These are phyloP conservation scores for Arabis alpina DNA, from an alignment of 345 rosid genomes.

Conservation along the genomic window DNA sequence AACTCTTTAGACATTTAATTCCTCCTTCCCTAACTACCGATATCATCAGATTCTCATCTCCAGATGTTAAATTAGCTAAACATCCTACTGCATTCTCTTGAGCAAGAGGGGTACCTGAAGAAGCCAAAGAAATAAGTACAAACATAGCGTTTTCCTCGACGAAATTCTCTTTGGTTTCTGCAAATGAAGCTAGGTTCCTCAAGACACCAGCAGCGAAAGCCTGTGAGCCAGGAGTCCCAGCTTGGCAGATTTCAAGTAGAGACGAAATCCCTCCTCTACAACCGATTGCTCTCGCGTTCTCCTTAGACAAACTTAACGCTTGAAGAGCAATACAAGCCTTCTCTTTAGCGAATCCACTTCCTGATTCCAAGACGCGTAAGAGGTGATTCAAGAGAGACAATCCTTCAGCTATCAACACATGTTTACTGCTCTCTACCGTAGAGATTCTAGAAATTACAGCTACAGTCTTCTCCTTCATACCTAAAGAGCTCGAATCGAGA, in stretches of 20 bases:
- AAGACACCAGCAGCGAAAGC: slow-evolving; percentile 86
- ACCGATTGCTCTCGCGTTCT: slow-evolving; percentile 82
- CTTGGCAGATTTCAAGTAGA: slow-evolving; percentile 75
- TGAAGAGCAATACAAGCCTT: slow-evolving; percentile 85
- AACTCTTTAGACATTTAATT: slow-evolving; percentile 68
- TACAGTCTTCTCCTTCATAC: slow-evolving; percentile 75
- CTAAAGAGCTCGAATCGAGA: slow-evolving; percentile 62
- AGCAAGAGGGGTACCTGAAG: slow-evolving; percentile 75
- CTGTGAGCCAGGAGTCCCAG: slow-evolving; percentile 83
- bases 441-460: slow-evolving; percentile 76
- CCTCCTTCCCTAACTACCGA: slow-evolving; percentile 68
- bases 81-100: slow-evolving; percentile 84
- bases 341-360: slow-evolving; percentile 83
- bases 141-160: slow-evolving; percentile 67
- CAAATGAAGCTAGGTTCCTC: slow-evolving; percentile 63
- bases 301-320: slow-evolving; percentile 69
- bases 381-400: slow-evolving; percentile 70
- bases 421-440: slow-evolving; percentile 77
- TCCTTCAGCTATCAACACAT: slow-evolving; percentile 76
- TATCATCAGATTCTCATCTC: slow-evolving; percentile 65
- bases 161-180: slow-evolving; percentile 71
- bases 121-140: slow-evolving; percentile 62
- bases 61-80: slow-evolving; percentile 63
- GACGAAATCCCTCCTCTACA: slow-evolving; percentile 89
- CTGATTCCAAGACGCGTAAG: slow-evolving; percentile 81